Evolutionary conservation across 2,329 filamentous ascomycete genomes (phyloP).

Genomic region (Lithohypha guttulata): DNA sequence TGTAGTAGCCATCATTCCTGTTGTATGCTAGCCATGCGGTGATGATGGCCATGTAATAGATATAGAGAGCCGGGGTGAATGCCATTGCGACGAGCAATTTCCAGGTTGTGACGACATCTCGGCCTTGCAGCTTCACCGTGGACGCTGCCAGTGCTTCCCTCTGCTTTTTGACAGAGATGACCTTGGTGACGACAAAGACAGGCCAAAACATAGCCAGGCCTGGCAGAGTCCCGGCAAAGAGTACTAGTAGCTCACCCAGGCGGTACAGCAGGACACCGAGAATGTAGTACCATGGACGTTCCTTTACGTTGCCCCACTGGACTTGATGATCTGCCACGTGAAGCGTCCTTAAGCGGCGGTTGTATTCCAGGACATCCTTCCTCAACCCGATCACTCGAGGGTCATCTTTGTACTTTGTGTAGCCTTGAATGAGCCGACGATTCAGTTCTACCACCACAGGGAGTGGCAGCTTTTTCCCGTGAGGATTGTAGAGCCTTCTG

Average conservation of each 20-base stretch:
- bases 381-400: slow-evolving; percentile 67
- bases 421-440: slow-evolving; percentile 78
- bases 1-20: slow-evolving; percentile 70
- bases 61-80: slow-evolving; percentile 70
- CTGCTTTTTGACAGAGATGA: slow-evolving; percentile 72
- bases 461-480: slow-evolving; percentile 83
- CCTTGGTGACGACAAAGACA: slow-evolving; percentile 73
- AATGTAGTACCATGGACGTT: slow-evolving; percentile 66
- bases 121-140: slow-evolving; percentile 76
- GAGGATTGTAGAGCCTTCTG: slow-evolving; percentile 83
- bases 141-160: slow-evolving; percentile 74
- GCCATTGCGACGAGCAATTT: slow-evolving; percentile 82
- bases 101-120: slow-evolving; percentile 89
- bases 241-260: slow-evolving; percentile 61
- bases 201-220: slow-evolving; percentile 80
- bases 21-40: slow-evolving; percentile 71
- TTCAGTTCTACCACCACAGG: slow-evolving; percentile 92
- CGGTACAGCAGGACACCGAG: slow-evolving; percentile 70
- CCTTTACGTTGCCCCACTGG: slow-evolving; percentile 56
- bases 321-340: slow-evolving; percentile 91
- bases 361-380: slow-evolving; percentile 70
- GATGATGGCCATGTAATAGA: slow-evolving; percentile 65
- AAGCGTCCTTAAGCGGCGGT: slow-evolving; percentile 72
- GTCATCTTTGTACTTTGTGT: slow-evolving; percentile 85
- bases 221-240: slow-evolving; percentile 72